Evolutionary conservation across 1,284 basidiomycete species (phyloP), one percentile per base, ranked within the genome.

Genomic region (Melampsora occidentalis): DNA sequence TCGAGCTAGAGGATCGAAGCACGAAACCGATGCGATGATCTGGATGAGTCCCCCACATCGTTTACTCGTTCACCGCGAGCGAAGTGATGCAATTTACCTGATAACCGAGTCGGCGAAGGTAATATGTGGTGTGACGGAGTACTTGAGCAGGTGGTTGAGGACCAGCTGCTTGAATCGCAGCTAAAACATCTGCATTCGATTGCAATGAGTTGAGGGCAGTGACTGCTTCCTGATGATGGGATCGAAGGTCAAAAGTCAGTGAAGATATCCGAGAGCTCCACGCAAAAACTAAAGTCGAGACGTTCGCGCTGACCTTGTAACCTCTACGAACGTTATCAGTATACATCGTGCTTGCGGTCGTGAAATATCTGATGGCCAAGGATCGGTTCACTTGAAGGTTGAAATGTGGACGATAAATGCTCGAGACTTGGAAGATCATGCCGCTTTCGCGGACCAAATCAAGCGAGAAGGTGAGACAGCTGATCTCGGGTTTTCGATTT

Each of bases 191-290:
- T 18, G 64, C 72, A 57, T 75, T 75, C 10, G 72, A 75, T 83
- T 99, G 96, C 35, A 98, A 88, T 46, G 91, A 88, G 83, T 99
- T 99, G 77, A 99, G 88, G 76, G 88, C 86, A 75, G 90, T 87
- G 79, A 99, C 88, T 0, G 97, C 97, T 79, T 94, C 91, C 80
- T 87, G 20, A 57, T n/a, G 6, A 57, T n/a, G 53, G 16, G 16
- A 22, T 57, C 53, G 28, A 12, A 57, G 6, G 1, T 10, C 12
- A 22, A n/a, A 57, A 28, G 53, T 42, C 39, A 42, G 39, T 42
- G 39, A 42, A 42, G 39, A 42, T 12, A 42, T 42, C 39, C 10
- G 39, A 42, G 6, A 42, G 1, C 10, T 12, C 6, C 6, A 42
- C 6, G 39, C 39, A 6, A 42, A 42, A 42, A 42, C 39, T 10